Conservation (phyloP, 768 basidiomycete genomes). For the Rhizopogon roseolus region DNA sequence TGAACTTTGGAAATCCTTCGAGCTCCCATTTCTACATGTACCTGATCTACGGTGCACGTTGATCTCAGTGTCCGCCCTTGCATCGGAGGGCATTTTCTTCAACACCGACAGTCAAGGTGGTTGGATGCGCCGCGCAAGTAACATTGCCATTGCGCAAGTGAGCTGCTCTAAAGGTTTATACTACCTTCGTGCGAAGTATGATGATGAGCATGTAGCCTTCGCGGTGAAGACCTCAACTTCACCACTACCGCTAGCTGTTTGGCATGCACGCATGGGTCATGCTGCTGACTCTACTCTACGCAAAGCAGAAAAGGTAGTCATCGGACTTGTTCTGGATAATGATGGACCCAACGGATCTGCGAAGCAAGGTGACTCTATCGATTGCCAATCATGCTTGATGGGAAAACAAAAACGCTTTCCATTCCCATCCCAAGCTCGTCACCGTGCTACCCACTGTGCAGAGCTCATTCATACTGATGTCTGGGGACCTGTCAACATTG, state of each 20-base stretch:
- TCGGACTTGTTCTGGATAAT: background rate
- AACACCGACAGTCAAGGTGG: too few relatives aligned
- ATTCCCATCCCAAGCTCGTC: background rate
- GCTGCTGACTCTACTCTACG: background rate
- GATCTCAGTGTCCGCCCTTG: too few relatives aligned
- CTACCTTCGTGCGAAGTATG: background rate
- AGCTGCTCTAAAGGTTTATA: background rate
- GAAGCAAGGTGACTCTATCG: background rate
- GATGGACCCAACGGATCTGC: background rate
- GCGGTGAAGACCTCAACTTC: background rate
- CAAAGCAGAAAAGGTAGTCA: background rate
- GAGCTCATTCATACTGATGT: constrained; percentile 19
- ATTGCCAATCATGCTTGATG: background rate
- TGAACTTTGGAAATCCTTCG: too few relatives aligned
- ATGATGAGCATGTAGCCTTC: background rate
- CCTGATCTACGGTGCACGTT: too few relatives aligned
- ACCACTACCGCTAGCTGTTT: background rate
- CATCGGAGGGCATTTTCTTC: too few relatives aligned
- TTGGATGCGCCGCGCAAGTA: background rate
- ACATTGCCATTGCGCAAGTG: background rate
- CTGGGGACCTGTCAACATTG: constrained; percentile 16
- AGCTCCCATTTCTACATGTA: too few relatives aligned
- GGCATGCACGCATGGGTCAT: background rate
- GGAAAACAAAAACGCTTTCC: background rate
- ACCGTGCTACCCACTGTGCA: background rate